phyloP scores from a whole-genome alignment of 768 basidiomycete species.

The Coprinellus aureogranulatus region DNA sequence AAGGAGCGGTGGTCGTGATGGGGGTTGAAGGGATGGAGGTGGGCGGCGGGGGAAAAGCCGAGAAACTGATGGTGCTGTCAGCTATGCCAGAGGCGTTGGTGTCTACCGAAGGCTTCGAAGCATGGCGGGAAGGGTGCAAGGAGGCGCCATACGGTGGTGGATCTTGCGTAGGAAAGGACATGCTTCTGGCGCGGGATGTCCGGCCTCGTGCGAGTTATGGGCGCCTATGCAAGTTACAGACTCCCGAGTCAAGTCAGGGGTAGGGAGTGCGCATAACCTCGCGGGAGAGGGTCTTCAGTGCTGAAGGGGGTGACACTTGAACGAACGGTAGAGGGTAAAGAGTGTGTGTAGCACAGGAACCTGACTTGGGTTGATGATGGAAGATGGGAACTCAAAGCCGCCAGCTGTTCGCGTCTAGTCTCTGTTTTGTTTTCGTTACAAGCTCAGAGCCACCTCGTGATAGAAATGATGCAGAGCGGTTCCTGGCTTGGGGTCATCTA shows the following conservation, averaged over 20 bases:
- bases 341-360: background rate
- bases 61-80: slow-evolving; percentile 54
- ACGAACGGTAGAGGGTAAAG: background rate
- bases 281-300: background rate
- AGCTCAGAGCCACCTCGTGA: background rate
- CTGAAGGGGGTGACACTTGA: background rate
- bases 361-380: background rate
- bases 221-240: background rate
- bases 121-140: slow-evolving; percentile 26
- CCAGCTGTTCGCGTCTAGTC: no score
- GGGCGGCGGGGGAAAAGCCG: slow-evolving; percentile 56
- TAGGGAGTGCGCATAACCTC: background rate
- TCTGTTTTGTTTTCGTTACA: background rate
- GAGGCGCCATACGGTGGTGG: background rate
- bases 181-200: background rate
- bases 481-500: background rate
- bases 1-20: slow-evolving; percentile 25
- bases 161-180: background rate
- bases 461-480: background rate
- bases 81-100: slow-evolving; percentile 58
- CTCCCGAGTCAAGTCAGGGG: background rate
- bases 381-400: background rate
- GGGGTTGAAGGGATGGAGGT: slow-evolving; percentile 44
- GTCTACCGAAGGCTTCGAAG: slow-evolving; percentile 39
- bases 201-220: background rate